Conservation (phyloP, 2,329 filamentous ascomycete species). For the Fonsecaea nubica region DNA sequence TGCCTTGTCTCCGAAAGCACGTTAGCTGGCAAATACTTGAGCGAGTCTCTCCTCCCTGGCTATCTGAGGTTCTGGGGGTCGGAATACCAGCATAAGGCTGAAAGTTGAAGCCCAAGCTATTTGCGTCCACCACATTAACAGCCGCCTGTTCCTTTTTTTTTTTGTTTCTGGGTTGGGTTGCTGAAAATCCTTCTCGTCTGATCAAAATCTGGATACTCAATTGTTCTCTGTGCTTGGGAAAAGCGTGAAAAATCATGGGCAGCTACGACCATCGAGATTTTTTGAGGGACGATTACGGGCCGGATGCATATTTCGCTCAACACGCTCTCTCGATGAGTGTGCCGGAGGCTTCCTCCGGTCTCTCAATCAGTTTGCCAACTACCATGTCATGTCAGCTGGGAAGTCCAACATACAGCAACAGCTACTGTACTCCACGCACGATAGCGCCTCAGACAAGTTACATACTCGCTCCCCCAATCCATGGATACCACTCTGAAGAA, state of each 20-base stretch:
- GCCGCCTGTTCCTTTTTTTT: background rate
- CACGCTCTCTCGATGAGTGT: conserved; percentile 6
- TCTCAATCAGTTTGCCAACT: conserved; percentile 9
- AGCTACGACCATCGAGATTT: conserved; percentile 1
- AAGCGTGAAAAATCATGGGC: conserved; percentile 3
- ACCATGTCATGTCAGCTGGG: conserved; percentile 9
- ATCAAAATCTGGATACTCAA: background rate
- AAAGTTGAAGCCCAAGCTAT: conserved; percentile 3
- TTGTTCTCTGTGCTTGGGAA: background rate
- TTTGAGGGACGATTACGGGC: background rate
- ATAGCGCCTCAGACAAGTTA: conserved; percentile 4
- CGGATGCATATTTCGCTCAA: background rate
- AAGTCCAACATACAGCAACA: conserved; percentile 1
- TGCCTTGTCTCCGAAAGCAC: conserved; percentile 11
- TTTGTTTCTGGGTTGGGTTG: background rate
- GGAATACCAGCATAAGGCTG: conserved; percentile 15
- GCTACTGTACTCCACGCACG: conserved; percentile 12
- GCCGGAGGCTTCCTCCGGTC: conserved; percentile 5
- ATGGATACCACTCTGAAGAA: conserved; percentile 15
- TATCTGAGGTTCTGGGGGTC: background rate
- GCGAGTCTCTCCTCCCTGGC: background rate
- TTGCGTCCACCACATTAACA: conserved; percentile 4
- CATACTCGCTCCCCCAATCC: background rate
- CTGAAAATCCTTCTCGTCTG: conserved; percentile 1
- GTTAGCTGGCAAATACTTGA: conserved; percentile 9